These are phyloP conservation scores for Neurospora tetraspora DNA, from an alignment of 495 filamentous ascomycete genomes.

Conservation along the genomic window DNA sequence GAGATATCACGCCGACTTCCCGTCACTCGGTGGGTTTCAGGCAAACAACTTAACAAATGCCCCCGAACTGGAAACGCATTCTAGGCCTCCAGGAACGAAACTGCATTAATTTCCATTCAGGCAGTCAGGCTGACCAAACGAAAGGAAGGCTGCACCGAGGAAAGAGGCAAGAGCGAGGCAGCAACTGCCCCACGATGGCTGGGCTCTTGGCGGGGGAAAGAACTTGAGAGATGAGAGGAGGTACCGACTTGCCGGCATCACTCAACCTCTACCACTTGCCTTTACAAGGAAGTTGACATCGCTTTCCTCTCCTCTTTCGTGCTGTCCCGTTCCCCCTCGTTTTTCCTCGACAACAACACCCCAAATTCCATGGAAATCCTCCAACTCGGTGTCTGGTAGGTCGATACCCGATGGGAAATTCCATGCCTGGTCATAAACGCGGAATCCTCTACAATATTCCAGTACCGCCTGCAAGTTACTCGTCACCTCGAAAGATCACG, in stretches of 20 bases:
- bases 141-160: not conserved
- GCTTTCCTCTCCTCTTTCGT: not conserved
- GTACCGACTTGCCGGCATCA: not conserved
- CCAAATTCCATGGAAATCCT: not conserved
- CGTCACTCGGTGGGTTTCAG: not conserved
- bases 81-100: not conserved
- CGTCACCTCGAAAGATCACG: not conserved
- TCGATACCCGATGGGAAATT: not conserved
- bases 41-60: not conserved
- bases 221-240: not conserved
- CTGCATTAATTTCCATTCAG: not conserved
- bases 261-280: not conserved
- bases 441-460: not conserved
- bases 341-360: not conserved
- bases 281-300: not conserved
- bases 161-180: not conserved
- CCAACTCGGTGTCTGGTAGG: not conserved
- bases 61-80: not conserved
- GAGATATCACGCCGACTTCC: not conserved
- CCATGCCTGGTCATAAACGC: not conserved
- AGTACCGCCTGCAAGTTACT: not conserved
- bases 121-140: not conserved
- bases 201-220: not conserved
- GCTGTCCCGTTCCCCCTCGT: not conserved
- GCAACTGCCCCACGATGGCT: not conserved